These are phyloP conservation scores for Pichia sp. DNA, from an alignment of 1,139 yeast genomes.

Conservation along the genomic window DNA sequence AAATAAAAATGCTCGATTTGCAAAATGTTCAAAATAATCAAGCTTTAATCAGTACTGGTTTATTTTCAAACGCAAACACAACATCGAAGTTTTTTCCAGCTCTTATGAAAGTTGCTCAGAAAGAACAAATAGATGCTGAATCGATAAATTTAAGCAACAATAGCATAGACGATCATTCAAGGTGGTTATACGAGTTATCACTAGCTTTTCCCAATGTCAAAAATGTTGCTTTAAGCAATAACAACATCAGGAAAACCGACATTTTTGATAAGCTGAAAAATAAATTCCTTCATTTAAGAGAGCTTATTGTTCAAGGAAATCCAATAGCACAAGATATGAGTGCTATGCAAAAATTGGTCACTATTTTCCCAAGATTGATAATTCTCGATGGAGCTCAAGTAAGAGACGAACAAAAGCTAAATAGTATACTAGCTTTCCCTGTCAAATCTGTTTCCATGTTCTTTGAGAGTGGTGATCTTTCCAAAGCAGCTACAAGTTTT, in stretches of 20 bases:
- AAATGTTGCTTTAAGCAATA: slow-evolving; percentile 77
- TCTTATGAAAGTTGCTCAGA: slow-evolving; percentile 72
- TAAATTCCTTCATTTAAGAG: slow-evolving; percentile 70
- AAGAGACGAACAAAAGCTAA: slow-evolving; percentile 65
- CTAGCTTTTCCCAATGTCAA: slow-evolving; percentile 69
- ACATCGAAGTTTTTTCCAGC: slow-evolving; percentile 86
- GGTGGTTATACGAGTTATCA: slow-evolving; percentile 59
- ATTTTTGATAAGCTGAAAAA: slow-evolving; percentile 74
- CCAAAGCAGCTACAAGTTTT: slow-evolving; percentile 68
- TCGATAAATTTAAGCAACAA: slow-evolving; percentile 77
- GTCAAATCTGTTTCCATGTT: slow-evolving; percentile 52
- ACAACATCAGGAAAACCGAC: slow-evolving; percentile 55
- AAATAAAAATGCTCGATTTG: slow-evolving; percentile 64
- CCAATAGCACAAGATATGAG: slow-evolving; percentile 47
- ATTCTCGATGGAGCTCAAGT: slow-evolving; percentile 75
- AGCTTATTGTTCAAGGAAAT: slow-evolving; percentile 70
- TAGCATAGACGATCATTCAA: slow-evolving; percentile 58
- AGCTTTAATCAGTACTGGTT: slow-evolving; percentile 55
- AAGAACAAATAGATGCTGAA: slow-evolving; percentile 53
- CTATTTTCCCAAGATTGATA: slow-evolving; percentile 70
- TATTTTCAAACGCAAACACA: slow-evolving; percentile 54
- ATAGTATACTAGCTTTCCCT: slow-evolving; percentile 52
- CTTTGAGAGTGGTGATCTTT: slow-evolving; percentile 76
- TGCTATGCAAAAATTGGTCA: slow-evolving; percentile 54
- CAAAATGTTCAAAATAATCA: slow-evolving; percentile 67